Evolutionary conservation across 768 basidiomycete species (phyloP), one percentile per base, ranked within the genome.

Genomic region (Lactarius psammicola): DNA sequence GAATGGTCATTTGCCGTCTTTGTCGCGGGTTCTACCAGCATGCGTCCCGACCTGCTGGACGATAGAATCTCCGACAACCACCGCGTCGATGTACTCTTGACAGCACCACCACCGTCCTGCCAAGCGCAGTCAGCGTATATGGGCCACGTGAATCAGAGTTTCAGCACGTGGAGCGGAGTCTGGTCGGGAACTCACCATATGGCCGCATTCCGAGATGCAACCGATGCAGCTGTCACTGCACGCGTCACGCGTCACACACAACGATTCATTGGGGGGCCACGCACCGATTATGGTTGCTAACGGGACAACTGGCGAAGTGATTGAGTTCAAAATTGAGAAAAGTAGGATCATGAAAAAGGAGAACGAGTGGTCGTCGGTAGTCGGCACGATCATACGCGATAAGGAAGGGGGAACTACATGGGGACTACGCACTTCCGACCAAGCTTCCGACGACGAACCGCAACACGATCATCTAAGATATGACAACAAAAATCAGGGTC

Each of bases 371-470:
- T 66, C 11, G 60, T 56, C 60, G 56, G 65, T 54, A 28, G 28
- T 54, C 60, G 55, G 64, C 28, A 36, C 57, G 61, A 66, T 57
- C n/a, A 20, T 57, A 34, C 23, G 28, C 46, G 34, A 65, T 65
- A 36, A 56, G 51, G 18, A 46, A 55, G 42, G 28, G 17, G 36
- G 18, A 42, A 15, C n/a, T n/a, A n/a, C n/a, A n/a, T n/a, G 40
- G 40, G 23, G 10, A 31, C 26, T 31, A 64, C 42, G 42, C 74
- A 86, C 86, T 67, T 85, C 46, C 23, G 46, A n/a, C 42, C n/a
- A n/a, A n/a, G n/a, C n/a, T n/a, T n/a, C n/a, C n/a, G 38, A 8
- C 86, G 26, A 84, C 84, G 4, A 88, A 80, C 74, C 86, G 87
- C 60, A 86, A 76, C 42, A 88, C 77, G 62, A 87, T 82, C 86